These are phyloP conservation scores for Fraxinus angustifolia DNA, from an alignment of 305 asterid species.

Conservation along the genomic window DNA sequence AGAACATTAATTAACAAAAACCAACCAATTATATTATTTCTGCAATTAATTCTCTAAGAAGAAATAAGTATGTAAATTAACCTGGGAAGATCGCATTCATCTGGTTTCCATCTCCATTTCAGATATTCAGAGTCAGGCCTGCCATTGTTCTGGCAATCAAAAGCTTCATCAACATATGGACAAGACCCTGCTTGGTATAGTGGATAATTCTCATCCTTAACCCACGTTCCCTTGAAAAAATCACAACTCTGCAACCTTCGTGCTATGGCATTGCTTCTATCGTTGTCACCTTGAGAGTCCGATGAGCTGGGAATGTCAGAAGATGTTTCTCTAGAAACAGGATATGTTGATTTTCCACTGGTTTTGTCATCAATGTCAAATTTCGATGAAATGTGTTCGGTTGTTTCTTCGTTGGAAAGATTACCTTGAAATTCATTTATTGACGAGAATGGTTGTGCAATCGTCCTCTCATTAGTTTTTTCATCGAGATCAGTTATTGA, in stretches of 20 bases:
- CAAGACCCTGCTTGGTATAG: slow-evolving; percentile 68
- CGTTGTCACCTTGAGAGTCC: slow-evolving; percentile 3
- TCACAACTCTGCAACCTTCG: slow-evolving; percentile 50
- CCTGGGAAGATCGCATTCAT: slow-evolving; percentile 90
- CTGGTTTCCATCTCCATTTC: slow-evolving; percentile 90
- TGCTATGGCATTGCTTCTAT: slow-evolving; percentile 20
- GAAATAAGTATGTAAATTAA: slow-evolving; percentile 15
- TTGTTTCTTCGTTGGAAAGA: slow-evolving; percentile 5
- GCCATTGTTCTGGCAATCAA: slow-evolving; percentile 77
- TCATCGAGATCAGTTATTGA: slow-evolving; percentile 34
- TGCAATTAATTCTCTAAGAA: not conserved
- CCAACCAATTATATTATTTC: slow-evolving; percentile 12
- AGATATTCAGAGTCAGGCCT: slow-evolving; percentile 72
- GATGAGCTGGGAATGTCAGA: slow-evolving; percentile 22
- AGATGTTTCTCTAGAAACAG: slow-evolving; percentile 3
- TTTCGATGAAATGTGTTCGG: not conserved
- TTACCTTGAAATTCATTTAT: not conserved
- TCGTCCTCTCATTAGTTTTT: not conserved
- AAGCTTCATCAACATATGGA: slow-evolving; percentile 86
- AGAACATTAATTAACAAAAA: not conserved
- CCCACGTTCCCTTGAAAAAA: slow-evolving; percentile 72
- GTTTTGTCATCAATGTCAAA: slow-evolving; percentile 5
- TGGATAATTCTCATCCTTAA: slow-evolving; percentile 71
- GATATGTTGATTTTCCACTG: slow-evolving; percentile 4
- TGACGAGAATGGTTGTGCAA: not conserved